Base-by-base conservation (phyloP, 2,329 filamentous ascomycete genomes). In the Fusarium ambrosium region DNA sequence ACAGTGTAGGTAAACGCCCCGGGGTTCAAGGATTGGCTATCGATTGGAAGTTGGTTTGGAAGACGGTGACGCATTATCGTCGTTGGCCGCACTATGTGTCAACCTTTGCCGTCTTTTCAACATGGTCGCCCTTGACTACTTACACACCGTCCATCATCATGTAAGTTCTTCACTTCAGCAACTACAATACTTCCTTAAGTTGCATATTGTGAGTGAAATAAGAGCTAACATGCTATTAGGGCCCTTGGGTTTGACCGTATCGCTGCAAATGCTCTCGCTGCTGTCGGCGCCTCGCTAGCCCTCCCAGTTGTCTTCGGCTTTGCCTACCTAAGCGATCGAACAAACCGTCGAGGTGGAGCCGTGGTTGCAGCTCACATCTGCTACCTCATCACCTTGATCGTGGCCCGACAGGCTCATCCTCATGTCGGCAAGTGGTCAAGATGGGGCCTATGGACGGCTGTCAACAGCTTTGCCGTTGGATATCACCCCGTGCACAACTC, bases 401-500 rank as follows among this genome's bases (percentile, higher is more conserved):
- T 87, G 1, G 77, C 85, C 0, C 82, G 83, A 11, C 77, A 78
- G 6, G 74, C 85, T 0, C 85, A 88, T 62, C 82, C 85, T 0
- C 80, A 83, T 27, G 53, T 58, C 10, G 64, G 68, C 9, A 70
- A 70, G 16, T 70, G 68, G 63, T 70, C 64, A 2, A 45, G 68
- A 45, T 70, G 64, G 64, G 64, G 64, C 1, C 53, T 70, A 6
- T 88, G 87, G 87, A 89, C 87, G 4, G 80, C 80, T 0, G 82
- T 88, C 16, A 88, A 88, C 77, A 80, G 79, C 1, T 84, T 88
- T 41, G 85, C 86, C 0, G 87, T 88, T 2, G 85, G 86, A 0
- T 89, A 88, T 71, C 87, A 89, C 73, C 87, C 87, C 0, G 81
- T 87, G 1, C 86, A 88, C 66, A 89, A 88, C 75, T 83, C 85